phyloP scores from a whole-genome alignment of 2,329 filamentous ascomycete genomes.

The Arthroderma uncinatum region DNA sequence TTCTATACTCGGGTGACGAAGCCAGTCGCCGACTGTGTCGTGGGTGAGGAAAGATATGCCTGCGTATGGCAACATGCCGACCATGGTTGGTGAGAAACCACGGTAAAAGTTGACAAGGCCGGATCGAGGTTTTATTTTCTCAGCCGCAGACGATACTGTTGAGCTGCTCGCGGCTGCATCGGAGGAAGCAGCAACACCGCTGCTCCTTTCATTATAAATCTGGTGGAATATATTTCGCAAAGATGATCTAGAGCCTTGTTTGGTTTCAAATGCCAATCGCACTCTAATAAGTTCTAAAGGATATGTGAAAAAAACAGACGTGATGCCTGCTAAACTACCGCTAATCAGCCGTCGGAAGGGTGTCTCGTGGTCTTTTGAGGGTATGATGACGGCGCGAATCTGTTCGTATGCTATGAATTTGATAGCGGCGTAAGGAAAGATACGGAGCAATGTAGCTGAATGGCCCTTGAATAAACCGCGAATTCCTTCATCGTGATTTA shows the following conservation, averaged over 20 bases:
- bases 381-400: slow-evolving; percentile 70
- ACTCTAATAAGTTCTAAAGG: slow-evolving; percentile 88
- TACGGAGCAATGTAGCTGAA: slow-evolving; percentile 82
- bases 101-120: slow-evolving; percentile 89
- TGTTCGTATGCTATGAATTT: slow-evolving; percentile 98
- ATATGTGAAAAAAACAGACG: slow-evolving; percentile 92
- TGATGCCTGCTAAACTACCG: slow-evolving; percentile 53
- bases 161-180: slow-evolving; percentile 24
- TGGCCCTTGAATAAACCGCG: slow-evolving; percentile 82
- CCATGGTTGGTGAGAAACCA: slow-evolving; percentile 77
- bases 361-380: slow-evolving; percentile 62
- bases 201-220: slow-evolving; percentile 67
- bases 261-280: slow-evolving; percentile 88
- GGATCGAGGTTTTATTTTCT: slow-evolving; percentile 47
- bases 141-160: slow-evolving; percentile 30
- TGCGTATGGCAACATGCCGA: slow-evolving; percentile 95
- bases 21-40: slow-evolving; percentile 74
- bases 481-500: slow-evolving; percentile 62
- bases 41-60: slow-evolving; percentile 93
- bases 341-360: slow-evolving; percentile 52
- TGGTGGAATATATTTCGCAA: slow-evolving; percentile 66
- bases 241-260: slow-evolving; percentile 56
- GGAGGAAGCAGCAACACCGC: slow-evolving; percentile 22
- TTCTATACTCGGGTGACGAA: slow-evolving; percentile 58
- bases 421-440: slow-evolving; percentile 95